phyloP scores from a whole-genome alignment of 2,329 filamentous ascomycete species.

The Bipolaris victoriae region DNA sequence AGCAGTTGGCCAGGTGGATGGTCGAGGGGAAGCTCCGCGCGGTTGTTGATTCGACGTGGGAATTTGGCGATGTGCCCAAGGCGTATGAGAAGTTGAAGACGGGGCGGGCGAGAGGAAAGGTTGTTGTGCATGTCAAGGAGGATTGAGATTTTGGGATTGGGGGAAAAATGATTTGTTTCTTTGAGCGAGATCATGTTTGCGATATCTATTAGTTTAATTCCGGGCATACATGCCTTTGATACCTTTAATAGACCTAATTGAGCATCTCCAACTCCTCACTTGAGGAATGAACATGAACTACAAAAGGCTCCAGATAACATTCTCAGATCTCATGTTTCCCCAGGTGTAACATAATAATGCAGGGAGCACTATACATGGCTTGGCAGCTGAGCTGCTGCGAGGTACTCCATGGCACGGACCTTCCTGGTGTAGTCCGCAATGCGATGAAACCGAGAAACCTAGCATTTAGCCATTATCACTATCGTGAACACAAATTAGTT shows the following conservation, averaged over 20 bases:
- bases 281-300: not conserved
- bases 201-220: not conserved
- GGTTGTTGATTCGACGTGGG: constrained; percentile 60
- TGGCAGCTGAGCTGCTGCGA: not conserved
- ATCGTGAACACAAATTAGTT: not conserved
- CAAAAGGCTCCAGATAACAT: not conserved
- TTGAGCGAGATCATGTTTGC: not conserved
- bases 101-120: constrained; percentile 62
- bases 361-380: not conserved
- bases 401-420: not conserved
- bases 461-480: not conserved
- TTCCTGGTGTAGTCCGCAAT: constrained; percentile 1
- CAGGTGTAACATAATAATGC: not conserved
- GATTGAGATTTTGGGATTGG: not conserved
- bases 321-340: not conserved
- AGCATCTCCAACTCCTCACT: not conserved
- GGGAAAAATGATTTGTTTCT: not conserved
- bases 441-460: not conserved
- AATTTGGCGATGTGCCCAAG: constrained; percentile 60
- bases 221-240: not conserved
- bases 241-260: not conserved
- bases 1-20: constrained; percentile 60
- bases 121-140: constrained; percentile 51
- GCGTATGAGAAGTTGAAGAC: constrained; percentile 63
- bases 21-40: constrained; percentile 62